Evolutionary conservation across 2,329 filamentous ascomycete genomes (phyloP), one percentile per base, ranked within the genome.

Genomic region (Trichophyton benhamiae): DNA sequence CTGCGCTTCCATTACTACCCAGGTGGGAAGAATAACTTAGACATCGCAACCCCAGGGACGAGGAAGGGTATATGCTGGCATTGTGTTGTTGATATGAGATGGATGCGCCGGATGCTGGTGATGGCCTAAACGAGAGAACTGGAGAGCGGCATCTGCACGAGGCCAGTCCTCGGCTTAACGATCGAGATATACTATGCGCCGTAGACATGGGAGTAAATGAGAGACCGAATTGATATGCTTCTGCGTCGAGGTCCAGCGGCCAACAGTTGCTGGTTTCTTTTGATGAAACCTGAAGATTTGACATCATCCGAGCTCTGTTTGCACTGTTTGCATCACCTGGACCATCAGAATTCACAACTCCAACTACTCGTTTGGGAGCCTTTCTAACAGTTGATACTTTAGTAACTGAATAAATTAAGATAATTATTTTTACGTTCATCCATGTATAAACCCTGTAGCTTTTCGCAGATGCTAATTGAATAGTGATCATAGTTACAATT

Each of bases 231-330:
- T 48, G 49, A 33, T 33, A 33, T 53, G 22, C 30, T 22, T 53
- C 5, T 15, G 27, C 13, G 49, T 30, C 15, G 27, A 30, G 8
- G 33, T 15, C 7, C 22, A 13, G 49, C 3, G 3, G n/a, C 22
- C 11, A 53, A 13, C 49, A 15, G 11, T 11, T 22, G 22, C 9
- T 33, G 49, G 22, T 15, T 15, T 11, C 33, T 3, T 3, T 13
- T 22, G 49, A 30, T 53, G 22, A 53, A 53, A 27, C 22, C 4
- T 22, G 48, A 53, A 25, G 49, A 66, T 65, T 73, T 74, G 72
- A 74, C 72, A 73, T 74, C 72, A 73, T 73, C 67, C 67, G 65
- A 63, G n/a, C 41, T 44, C n/a, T 65, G 38, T 74, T 74, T 74
- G 72, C 61, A 63, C 22, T 65, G 70, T 74, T 74, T 74, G 72